Evolutionary conservation across 352 stramenopile genomes (phyloP), one percentile per base, ranked within the genome.

Genomic region (Aphanomyces euteiches): DNA sequence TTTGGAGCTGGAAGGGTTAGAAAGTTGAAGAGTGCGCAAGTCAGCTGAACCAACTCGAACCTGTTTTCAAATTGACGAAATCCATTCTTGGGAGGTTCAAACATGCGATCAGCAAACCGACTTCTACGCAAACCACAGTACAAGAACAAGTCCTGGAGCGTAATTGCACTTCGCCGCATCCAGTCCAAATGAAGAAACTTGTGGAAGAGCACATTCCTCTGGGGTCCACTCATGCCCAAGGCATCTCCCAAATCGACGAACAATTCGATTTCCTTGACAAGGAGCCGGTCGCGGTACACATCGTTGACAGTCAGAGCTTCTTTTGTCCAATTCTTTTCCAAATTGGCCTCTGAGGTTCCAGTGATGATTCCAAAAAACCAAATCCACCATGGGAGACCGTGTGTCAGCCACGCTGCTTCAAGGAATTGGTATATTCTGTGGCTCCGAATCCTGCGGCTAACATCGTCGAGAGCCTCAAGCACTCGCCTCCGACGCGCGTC

Each of bases 181-280:
- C 64, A 70, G 64, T 70, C 64, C n/a, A 70, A 36, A 19, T 70
- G 53, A 8, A 70, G 48, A 53, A 70, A 70, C 10, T 17, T 60
- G 34, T 39, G 10, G 36, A 70, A 70, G 17, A 70, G 39, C 3
- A 13, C 12, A 36, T 70, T 5, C 4, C 64, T 47, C 47, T 70
- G 64, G 17, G 34, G n/a, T 12, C 64, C 28, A 13, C 17, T 70
- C 64, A 70, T 70, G 50, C 47, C 21, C 47, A 70, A 43, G 19
- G 64, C 64, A 21, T 70, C 64, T 4, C 45, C 47, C 1, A 70
- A 7, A 41, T 61, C 47, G 12, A 70, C 64, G 10, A 70, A 47
- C 37, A 45, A 13, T 6, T 34, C 64, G 28, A 70, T 70, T 38
- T 70, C 64, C 19, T 61, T 19, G 43, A 40, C 64, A 5, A 70